phyloP scores from a whole-genome alignment of 2,329 filamentous ascomycete genomes.

The Pezicula rhizophila region DNA sequence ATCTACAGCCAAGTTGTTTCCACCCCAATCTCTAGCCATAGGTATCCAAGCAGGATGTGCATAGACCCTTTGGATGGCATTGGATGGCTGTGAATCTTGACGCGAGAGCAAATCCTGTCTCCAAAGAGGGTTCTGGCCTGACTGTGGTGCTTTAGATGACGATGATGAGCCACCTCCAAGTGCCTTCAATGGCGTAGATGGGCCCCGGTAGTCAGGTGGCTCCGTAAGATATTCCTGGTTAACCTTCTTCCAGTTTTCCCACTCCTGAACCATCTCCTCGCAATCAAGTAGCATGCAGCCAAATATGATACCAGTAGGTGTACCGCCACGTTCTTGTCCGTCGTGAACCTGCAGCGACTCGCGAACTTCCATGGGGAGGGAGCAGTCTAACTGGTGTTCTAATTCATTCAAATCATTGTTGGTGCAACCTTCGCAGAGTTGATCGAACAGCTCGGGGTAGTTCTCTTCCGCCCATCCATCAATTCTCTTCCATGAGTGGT shows the following conservation, averaged over 20 bases:
- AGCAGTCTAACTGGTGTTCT: slow-evolving; percentile 92
- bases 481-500: slow-evolving; percentile 90
- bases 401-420: slow-evolving; percentile 94
- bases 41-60: slow-evolving; percentile 95
- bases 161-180: slow-evolving; percentile 61
- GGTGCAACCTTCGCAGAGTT: slow-evolving; percentile 87
- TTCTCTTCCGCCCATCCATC: slow-evolving; percentile 91
- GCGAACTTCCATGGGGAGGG: slow-evolving; percentile 84
- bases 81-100: slow-evolving; percentile 82
- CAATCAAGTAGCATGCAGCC: slow-evolving; percentile 94
- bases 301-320: slow-evolving; percentile 88
- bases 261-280: slow-evolving; percentile 96
- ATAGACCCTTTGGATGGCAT: slow-evolving; percentile 86
- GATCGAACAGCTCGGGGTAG: slow-evolving; percentile 90
- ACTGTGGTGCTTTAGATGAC: slow-evolving; percentile 56
- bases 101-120: slow-evolving; percentile 75
- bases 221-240: slow-evolving; percentile 74
- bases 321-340: slow-evolving; percentile 91
- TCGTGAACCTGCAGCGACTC: slow-evolving; percentile 89
- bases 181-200: slow-evolving; percentile 63
- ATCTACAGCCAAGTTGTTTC: slow-evolving; percentile 94
- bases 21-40: slow-evolving; percentile 93
- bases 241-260: slow-evolving; percentile 92
- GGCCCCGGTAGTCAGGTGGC: slow-evolving; percentile 45
- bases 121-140: slow-evolving; percentile 60